These are phyloP conservation scores for Cyclotella kingstonii DNA, from an alignment of 108 stramenopile genomes.

Conservation along the genomic window DNA sequence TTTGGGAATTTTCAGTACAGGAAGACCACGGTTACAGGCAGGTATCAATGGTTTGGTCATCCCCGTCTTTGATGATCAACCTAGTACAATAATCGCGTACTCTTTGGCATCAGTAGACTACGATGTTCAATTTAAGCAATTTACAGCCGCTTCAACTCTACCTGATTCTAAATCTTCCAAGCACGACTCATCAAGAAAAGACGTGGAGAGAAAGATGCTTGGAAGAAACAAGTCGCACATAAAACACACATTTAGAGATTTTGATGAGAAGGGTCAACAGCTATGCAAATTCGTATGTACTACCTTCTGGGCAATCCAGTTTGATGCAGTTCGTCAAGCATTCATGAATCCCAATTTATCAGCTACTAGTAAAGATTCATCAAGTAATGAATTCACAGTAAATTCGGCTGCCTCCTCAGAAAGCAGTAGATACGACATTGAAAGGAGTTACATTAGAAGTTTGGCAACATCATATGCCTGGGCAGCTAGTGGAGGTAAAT, in stretches of 20 bases:
- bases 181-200: slow-evolving; percentile 46
- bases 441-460: slow-evolving; percentile 79
- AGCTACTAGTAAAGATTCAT: slow-evolving; percentile 32
- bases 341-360: slow-evolving; percentile 59
- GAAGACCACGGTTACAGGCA: slow-evolving; percentile 85
- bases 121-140: slow-evolving; percentile 73
- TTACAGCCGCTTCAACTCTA: slow-evolving; percentile 24
- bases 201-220: slow-evolving; percentile 82
- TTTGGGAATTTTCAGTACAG: slow-evolving; percentile 85
- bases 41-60: slow-evolving; percentile 88
- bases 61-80: slow-evolving; percentile 92
- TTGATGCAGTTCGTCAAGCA: slow-evolving; percentile 89
- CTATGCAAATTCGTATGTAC: slow-evolving; percentile 94
- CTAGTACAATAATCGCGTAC: slow-evolving; percentile 91
- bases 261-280: slow-evolving; percentile 84
- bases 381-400: slow-evolving; percentile 12
- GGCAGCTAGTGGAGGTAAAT: slow-evolving; percentile 94
- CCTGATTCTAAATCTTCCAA: slow-evolving; percentile 27
- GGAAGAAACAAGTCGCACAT: slow-evolving; percentile 86
- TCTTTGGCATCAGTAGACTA: slow-evolving; percentile 85
- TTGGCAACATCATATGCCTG: slow-evolving; percentile 78
- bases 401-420: slow-evolving; percentile 11
- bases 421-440: slow-evolving; percentile 52
- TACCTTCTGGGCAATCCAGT: slow-evolving; percentile 95
- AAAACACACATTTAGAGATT: slow-evolving; percentile 90